Percentiles rank a stretch among this genome's conserved stretches.
phyloP scores from a whole-genome alignment of 495 filamentous ascomycete species.

The Delitschia confertaspora region DNA sequence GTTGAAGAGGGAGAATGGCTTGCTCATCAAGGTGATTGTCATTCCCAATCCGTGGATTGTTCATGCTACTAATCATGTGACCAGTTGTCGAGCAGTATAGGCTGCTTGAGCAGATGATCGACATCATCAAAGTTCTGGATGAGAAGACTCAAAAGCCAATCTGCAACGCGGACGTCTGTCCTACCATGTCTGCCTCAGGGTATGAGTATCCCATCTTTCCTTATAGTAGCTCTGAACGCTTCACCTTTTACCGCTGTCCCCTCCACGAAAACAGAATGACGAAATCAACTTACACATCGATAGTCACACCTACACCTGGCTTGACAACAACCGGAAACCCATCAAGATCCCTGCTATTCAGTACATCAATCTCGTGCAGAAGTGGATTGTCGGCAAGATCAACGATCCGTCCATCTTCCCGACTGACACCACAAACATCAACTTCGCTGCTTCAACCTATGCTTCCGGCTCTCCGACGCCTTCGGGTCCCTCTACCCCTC shows the following conservation, averaged over 20 bases:
- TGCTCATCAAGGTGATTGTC: slow-evolving; percentile 71
- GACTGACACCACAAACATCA: slow-evolving; percentile 37
- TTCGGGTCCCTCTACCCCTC: slow-evolving; percentile 43
- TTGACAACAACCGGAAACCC: slow-evolving; percentile 52
- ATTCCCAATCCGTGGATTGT: slow-evolving; percentile 1
- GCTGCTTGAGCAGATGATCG: slow-evolving; percentile 72
- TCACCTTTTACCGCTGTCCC: background rate
- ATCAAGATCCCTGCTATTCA: slow-evolving; percentile 47
- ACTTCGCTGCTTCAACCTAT: slow-evolving; percentile 6
- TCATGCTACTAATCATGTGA: slow-evolving; percentile 17
- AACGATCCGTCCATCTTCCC: slow-evolving; percentile 80
- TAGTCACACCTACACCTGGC: slow-evolving; percentile 90
- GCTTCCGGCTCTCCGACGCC: slow-evolving; percentile 42
- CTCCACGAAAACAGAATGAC: no score
- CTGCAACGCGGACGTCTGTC: slow-evolving; percentile 75
- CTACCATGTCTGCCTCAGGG: slow-evolving; percentile 85
- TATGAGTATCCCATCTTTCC: slow-evolving; percentile 43
- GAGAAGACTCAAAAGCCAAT: slow-evolving; percentile 58
- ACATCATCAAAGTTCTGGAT: slow-evolving; percentile 72
- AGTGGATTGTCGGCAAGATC: slow-evolving; percentile 85
- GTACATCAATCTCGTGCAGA: slow-evolving; percentile 86
- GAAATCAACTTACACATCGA: background rate
- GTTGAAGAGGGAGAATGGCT: slow-evolving; percentile 90
- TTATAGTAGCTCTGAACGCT: background rate
- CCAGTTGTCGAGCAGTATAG: slow-evolving; percentile 86